These are phyloP conservation scores for Neckera pumila DNA, from an alignment of 225 moss, liverwort and hornwort genomes.

Conservation along the genomic window DNA sequence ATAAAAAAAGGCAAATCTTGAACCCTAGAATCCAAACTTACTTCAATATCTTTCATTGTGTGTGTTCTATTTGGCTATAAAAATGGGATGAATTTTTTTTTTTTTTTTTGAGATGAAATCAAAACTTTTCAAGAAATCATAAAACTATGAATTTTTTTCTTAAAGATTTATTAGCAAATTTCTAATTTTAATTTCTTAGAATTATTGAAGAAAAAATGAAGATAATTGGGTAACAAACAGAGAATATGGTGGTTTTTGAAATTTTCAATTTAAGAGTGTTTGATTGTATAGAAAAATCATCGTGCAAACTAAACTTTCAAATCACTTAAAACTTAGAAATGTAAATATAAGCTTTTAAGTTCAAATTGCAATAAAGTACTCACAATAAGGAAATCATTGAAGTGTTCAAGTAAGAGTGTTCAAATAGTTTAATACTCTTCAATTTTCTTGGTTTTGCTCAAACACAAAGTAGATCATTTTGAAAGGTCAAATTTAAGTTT, in stretches of 20 bases:
- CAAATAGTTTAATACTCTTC: background rate
- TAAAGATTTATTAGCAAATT: no score
- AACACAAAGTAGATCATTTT: background rate
- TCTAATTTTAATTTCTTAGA: accelerated
- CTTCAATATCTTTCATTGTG: background rate
- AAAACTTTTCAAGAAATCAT: background rate
- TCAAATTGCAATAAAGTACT: background rate
- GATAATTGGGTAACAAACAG: background rate
- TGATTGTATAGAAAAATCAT: no score
- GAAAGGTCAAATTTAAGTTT: background rate
- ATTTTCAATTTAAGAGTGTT: background rate
- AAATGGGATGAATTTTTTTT: background rate
- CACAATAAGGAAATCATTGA: background rate
- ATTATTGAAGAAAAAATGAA: background rate
- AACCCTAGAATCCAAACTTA: background rate
- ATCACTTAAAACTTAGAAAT: background rate
- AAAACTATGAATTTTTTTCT: no score
- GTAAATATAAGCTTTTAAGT: background rate
- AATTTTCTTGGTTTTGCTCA: background rate
- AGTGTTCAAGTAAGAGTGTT: background rate
- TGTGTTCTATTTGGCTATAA: background rate
- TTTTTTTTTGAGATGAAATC: background rate
- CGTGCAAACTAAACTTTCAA: background rate
- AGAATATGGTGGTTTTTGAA: no score
- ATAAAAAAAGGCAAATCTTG: background rate